Base-by-base conservation (phyloP, 106 monocot species). In the Allium fistulosum region DNA sequence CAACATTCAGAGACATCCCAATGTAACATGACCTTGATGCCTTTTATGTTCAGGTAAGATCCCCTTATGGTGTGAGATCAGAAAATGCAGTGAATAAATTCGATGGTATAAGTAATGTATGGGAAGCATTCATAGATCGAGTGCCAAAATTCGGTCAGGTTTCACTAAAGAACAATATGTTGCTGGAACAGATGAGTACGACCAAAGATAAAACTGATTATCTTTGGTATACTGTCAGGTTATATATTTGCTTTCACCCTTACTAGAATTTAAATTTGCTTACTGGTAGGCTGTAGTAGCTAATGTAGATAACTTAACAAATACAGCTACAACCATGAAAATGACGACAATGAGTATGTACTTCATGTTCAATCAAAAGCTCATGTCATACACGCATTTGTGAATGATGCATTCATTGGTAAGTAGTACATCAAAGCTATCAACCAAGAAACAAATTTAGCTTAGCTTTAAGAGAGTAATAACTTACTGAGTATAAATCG, bases 121-220 rank as follows among this genome's bases (percentile, higher is more conserved):
- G 97, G 92, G 61, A 27, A 71, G 66, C 73, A 72, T 81, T 78
- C 69, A 17, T 3, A n/a, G 97, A 97, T 17, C 65, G 56, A 62
- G 58, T 92, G 7, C 53, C 70, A 7, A 71, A 70, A 28, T 18
- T 76, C 37, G 18, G 12, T 9, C 60, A 53, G 2, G 49, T 76
- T 66, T 49, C 76, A 45, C 63, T 79, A 49, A 69, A 51, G 45
- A 69, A 67, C 17, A 80, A 74, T 45, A 49, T 13, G 15, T 75
- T 97, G 28, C 49, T 81, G 62, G 89, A 92, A 65, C 97, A 97
- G 64, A 72, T 89, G 61, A 69, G 58, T 11, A 72, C 72, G 17
- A 92, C 92, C 14, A 97, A 89, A 80, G 97, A 88, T 79, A 51
- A 56, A 18, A 89, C 97, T 47, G 97, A 92, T 65, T 97, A 97